Evolutionary conservation across 108 stramenopile species (phyloP), one percentile per base, ranked within the genome.

Genomic region (Nannochloropsis salina): DNA sequence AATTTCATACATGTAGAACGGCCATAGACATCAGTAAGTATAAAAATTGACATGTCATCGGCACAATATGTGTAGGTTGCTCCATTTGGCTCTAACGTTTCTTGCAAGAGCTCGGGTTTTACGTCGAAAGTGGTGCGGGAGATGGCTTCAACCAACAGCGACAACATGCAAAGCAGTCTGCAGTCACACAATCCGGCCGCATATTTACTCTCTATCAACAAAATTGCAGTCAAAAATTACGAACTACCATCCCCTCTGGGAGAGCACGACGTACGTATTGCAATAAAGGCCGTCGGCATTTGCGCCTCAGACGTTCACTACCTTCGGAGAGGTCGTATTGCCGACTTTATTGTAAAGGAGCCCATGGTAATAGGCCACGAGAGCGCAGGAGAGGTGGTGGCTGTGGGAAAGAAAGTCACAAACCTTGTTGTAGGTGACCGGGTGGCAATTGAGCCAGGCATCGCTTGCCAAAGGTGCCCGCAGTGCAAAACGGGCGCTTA

Each of bases 291-390:
- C 80, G 88, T 90, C 45, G 90, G 90, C n/a, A 90, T 90, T 41
- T 90, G 90, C 44, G 90, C 89, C 51, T 88, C 86, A 80, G 90
- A 90, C 31, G 90, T 90, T 11, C 90, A 90, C 61, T 90, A 90
- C 88, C 85, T 88, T 31, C 88, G 80, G 51, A 89, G 90, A 85
- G 88, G 89, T 81, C 89, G 87, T 6, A 82, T 79, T 44, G 90
- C 85, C 40, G 87, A 88, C 61, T 90, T 90, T 41, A 85, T 90
- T 40, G 89, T 89, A 10, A 41, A 89, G 12, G 42, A 80, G 80
- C 90, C 90, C 43, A 90, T 90, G 90, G 86, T 90, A 1, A 90
- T 90, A 42, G 90, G 90, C 22, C 90, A 90, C 80, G 90, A 90
- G 61, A 82, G 87, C 22, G 89, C 84, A 15, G 90, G 90, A 9